A percentile compares a stretch with the other conserved stretches of the same genome.
Evolutionary conservation across 106 monocot genomes (phyloP).

Genomic region (Dioscorea zingiberensis): DNA sequence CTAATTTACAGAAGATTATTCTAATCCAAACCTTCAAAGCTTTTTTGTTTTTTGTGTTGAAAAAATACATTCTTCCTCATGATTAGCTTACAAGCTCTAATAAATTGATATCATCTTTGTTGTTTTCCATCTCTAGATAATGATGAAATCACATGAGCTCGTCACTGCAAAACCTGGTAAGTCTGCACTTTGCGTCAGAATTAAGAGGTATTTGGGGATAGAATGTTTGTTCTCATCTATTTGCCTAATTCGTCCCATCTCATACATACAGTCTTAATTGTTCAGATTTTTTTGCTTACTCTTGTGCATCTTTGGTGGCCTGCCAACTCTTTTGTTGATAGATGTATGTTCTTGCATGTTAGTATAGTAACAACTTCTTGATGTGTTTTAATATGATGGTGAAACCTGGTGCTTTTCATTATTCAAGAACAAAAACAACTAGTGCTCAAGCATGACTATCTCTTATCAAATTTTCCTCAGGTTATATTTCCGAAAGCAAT

Average conservation of each 20-base stretch:
- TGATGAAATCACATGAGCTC: slow-evolving; percentile 90
- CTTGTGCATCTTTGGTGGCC: neutral
- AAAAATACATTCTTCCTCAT: neutral
- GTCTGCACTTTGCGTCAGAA: neutral
- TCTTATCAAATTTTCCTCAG: neutral
- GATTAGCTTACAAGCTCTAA: too few species aligned
- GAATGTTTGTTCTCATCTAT: neutral
- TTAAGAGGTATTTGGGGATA: too few species aligned
- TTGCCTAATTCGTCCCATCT: neutral
- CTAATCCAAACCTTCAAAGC: neutral
- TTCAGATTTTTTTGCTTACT: neutral
- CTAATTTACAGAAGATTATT: neutral
- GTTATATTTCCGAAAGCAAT: neutral
- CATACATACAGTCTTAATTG: neutral
- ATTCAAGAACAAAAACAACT: too few species aligned
- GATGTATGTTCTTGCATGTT: neutral
- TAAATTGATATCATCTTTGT: too few species aligned
- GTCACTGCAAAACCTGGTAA: slow-evolving; percentile 82
- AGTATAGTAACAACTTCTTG: neutral
- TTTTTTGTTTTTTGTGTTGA: neutral
- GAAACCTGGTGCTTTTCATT: too few species aligned
- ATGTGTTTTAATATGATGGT: too few species aligned
- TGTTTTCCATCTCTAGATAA: slow-evolving; percentile 47
- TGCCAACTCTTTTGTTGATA: neutral
- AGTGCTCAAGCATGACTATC: too few species aligned